These are phyloP conservation scores for Friedmanniomyces endolithicus DNA, from an alignment of 495 filamentous ascomycete genomes.

Conservation along the genomic window DNA sequence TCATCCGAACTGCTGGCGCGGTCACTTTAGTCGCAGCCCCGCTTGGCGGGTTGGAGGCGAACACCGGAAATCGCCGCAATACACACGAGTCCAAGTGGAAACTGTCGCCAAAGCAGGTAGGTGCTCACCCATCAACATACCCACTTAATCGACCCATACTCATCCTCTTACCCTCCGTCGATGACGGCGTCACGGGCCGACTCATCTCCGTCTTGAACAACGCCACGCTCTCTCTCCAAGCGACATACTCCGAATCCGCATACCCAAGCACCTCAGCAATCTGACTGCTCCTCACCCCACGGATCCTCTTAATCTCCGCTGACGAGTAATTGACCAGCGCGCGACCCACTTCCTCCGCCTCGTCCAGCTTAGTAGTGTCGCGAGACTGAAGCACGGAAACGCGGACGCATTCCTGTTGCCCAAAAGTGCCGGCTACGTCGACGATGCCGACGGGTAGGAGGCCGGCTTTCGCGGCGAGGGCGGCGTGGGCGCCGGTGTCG, in stretches of 20 bases:
- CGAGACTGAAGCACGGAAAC: conserved; percentile 50
- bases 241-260: conserved; percentile 89
- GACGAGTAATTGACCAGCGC: conserved; percentile 92
- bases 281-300: conserved; percentile 67
- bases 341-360: conserved; percentile 87
- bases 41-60: too few species aligned
- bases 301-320: conserved; percentile 67
- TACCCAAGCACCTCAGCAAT: conserved; percentile 73
- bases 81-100: too few species aligned
- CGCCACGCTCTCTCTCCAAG: conserved; percentile 75
- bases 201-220: conserved; percentile 42
- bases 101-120: too few species aligned
- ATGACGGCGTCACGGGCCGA: conserved; percentile 30
- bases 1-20: too few species aligned
- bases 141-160: conserved; percentile 15
- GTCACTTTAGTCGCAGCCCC: too few species aligned
- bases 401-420: conserved; percentile 82
- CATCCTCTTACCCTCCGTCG: conserved; percentile 6
- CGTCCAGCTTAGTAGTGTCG: conserved; percentile 34
- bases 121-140: conserved; percentile 13
- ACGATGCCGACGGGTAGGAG: conserved; percentile 85
- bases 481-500: conserved; percentile 71
- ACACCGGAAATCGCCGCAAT: too few species aligned
- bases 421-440: conserved; percentile 74
- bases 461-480: conserved; percentile 70